These are phyloP conservation scores for Penicillium sp. DNA, from an alignment of 2,329 filamentous ascomycete genomes.

Conservation along the genomic window DNA sequence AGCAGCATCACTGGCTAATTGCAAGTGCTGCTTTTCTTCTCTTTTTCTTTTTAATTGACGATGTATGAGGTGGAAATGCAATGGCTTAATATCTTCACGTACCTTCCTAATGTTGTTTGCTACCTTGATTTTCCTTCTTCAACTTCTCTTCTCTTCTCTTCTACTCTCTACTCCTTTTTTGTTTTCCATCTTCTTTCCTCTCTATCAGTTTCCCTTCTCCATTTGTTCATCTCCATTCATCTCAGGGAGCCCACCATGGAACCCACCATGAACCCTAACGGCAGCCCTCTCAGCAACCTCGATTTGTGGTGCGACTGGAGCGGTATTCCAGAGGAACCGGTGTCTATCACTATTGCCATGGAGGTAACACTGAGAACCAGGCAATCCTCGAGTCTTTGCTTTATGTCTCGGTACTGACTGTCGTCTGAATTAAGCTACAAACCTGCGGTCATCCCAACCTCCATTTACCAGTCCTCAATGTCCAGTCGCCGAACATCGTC, in stretches of 20 bases:
- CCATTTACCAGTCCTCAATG: conserved; percentile 19
- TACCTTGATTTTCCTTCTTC: neutral
- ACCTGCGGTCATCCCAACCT: conserved; percentile 20
- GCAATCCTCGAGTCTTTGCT: neutral
- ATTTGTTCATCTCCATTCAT: neutral
- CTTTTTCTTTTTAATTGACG: conserved; percentile 6
- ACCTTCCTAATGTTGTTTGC: conserved; percentile 4
- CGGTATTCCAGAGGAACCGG: conserved; percentile 19
- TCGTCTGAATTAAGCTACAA: conserved; percentile 10
- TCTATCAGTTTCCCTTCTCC: neutral
- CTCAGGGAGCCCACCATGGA: neutral
- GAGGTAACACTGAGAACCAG: conserved; percentile 21
- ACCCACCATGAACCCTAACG: conserved; percentile 8
- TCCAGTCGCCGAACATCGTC: neutral
- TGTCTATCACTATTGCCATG: conserved; percentile 22
- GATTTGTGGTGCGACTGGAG: conserved; percentile 28
- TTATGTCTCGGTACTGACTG: neutral
- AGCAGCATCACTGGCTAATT: conserved; percentile 9
- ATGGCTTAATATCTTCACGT: neutral
- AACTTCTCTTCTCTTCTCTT: neutral
- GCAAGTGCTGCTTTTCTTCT: conserved; percentile 2
- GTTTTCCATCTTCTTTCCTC: neutral
- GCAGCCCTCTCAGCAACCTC: conserved; percentile 21
- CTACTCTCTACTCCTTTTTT: conserved; percentile 12
- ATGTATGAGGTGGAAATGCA: neutral